Conservation (phyloP, 1,139 yeast genomes). For the Protomyces macrosporus region DNA sequence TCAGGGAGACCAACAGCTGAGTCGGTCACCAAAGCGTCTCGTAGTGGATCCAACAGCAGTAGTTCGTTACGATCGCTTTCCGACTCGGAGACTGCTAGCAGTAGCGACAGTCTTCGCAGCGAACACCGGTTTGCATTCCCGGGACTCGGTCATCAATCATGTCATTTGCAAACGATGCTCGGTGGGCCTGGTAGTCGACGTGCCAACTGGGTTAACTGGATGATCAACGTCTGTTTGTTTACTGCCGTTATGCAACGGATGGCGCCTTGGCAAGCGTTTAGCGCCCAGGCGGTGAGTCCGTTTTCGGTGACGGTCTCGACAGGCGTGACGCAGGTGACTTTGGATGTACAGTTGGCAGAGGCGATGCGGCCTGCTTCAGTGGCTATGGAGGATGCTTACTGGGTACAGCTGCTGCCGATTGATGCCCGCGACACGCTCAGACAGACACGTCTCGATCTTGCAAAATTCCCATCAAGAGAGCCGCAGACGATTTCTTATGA, state of each 20-base stretch:
- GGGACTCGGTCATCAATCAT: not conserved
- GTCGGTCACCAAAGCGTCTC: not conserved
- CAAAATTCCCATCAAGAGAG: not conserved
- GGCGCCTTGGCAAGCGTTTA: not conserved
- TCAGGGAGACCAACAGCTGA: not conserved
- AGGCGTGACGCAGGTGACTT: not conserved
- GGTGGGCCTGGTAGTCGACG: not conserved
- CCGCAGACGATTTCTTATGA: not conserved
- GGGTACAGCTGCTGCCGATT: not conserved
- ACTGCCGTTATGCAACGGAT: not conserved
- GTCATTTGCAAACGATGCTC: not conserved
- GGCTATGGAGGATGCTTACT: not conserved
- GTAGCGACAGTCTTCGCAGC: not conserved
- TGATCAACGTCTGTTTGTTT: not conserved
- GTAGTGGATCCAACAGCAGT: not conserved
- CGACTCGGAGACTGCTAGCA: not conserved
- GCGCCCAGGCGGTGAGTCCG: not conserved
- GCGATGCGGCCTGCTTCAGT: not conserved
- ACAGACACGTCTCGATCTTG: not conserved
- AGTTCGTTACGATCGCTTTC: not conserved
- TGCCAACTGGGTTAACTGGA: not conserved
- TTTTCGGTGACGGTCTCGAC: not conserved
- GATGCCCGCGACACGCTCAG: not conserved
- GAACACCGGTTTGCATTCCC: not conserved
- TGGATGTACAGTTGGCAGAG: not conserved